Evolutionary conservation across 1,139 yeast species (phyloP).

Genomic region (Yamadazyma triangularis): DNA sequence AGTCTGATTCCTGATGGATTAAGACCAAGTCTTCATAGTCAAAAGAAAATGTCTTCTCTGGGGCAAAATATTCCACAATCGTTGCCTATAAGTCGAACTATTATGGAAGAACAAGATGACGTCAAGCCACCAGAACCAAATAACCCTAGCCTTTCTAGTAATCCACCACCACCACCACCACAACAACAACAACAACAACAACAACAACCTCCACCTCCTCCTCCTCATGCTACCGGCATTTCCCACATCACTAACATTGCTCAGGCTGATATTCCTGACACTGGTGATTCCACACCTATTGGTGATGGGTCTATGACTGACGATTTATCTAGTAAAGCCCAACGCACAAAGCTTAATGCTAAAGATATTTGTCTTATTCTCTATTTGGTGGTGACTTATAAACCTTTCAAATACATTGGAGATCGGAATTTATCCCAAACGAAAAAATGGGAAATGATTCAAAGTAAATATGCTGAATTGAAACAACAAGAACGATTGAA

Average conservation of each 20-base stretch:
- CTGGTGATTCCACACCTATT: conserved; percentile 1
- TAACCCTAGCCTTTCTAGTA: no score
- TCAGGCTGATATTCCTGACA: no score
- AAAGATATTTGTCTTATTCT: conserved; percentile 28
- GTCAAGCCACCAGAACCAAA: no score
- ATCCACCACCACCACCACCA: no score
- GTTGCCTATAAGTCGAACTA: no score
- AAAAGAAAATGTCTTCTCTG: no score
- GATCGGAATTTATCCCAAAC: conserved; percentile 30
- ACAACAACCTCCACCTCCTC: no score
- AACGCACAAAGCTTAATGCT: conserved; percentile 24
- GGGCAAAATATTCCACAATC: no score
- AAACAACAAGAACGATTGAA: conserved; percentile 10
- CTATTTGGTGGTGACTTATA: conserved; percentile 25
- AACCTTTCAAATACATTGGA: conserved; percentile 37
- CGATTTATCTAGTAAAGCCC: conserved; percentile 3
- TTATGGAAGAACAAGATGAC: no score
- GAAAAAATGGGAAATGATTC: conserved; percentile 34
- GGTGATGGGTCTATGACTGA: conserved; percentile 1
- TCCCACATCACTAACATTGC: background rate
- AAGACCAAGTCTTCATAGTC: no score
- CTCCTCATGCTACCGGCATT: background rate
- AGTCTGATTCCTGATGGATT: no score
- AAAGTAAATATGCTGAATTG: conserved; percentile 19
- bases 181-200: no score